phyloP scores from a whole-genome alignment of 306 rosid species.

The Parietaria judaica region DNA sequence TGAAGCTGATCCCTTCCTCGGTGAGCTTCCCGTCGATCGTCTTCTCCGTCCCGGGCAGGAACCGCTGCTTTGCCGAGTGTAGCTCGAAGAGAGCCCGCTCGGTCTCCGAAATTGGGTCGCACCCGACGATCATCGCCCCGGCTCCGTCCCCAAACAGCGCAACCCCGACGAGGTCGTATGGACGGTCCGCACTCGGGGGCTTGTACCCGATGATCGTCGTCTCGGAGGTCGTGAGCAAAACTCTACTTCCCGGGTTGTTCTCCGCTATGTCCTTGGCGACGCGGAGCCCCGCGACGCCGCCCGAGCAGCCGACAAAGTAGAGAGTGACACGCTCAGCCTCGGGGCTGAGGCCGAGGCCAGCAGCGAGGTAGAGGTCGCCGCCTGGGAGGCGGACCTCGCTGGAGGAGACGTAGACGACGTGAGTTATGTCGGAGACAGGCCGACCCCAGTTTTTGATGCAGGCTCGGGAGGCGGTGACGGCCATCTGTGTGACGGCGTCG shows the following conservation, averaged over 20 bases:
- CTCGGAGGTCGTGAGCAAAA: constrained; percentile 73
- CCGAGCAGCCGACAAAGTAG: constrained; percentile 76
- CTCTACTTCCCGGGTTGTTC: constrained; percentile 84
- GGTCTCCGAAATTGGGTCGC: constrained; percentile 35
- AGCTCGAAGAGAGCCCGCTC: constrained; percentile 84
- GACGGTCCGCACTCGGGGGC: constrained; percentile 72
- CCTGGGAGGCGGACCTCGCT: constrained; percentile 89
- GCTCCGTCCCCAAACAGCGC: constrained; percentile 90
- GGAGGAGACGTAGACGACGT: constrained; percentile 79
- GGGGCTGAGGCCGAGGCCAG: constrained; percentile 65
- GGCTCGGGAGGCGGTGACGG: constrained; percentile 68
- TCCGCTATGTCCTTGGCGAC: constrained; percentile 85
- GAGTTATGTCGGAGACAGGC: constrained; percentile 66
- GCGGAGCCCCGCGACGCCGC: constrained; percentile 87
- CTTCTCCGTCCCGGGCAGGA: constrained; percentile 64
- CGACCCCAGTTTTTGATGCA: constrained; percentile 81
- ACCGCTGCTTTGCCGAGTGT: constrained; percentile 61
- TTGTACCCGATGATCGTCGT: constrained; percentile 86
- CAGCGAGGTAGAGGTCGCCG: constrained; percentile 75
- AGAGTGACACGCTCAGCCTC: constrained; percentile 53
- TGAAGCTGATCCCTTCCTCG: constrained; percentile 88
- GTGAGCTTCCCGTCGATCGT: constrained; percentile 79
- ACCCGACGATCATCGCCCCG: constrained; percentile 73
- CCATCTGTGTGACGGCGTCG: constrained; percentile 85
- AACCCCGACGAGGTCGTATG: constrained; percentile 91